Conservation (phyloP, 2,329 filamentous ascomycete genomes). For the Laburnicola sp. region DNA sequence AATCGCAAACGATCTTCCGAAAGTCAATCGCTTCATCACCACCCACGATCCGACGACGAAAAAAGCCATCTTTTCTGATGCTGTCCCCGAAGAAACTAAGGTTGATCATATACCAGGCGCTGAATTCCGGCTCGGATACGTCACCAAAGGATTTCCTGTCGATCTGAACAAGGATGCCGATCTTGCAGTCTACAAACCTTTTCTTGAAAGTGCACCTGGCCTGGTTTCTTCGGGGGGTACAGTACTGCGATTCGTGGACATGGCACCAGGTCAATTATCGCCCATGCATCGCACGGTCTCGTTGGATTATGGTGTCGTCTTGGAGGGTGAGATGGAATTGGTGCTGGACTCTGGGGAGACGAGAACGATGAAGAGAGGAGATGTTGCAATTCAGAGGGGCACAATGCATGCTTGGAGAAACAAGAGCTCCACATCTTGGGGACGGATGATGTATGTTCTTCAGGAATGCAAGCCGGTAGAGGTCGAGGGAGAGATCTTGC, state of each 20-base stretch:
- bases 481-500: conserved; percentile 27
- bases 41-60: conserved; percentile 39
- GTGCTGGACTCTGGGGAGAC: conserved; percentile 45
- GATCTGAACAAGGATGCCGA: conserved; percentile 52
- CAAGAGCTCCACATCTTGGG: conserved; percentile 30
- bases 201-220: conserved; percentile 52
- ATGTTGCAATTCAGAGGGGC: conserved; percentile 43
- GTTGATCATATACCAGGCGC: conserved; percentile 23
- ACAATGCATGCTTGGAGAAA: conserved; percentile 48
- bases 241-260: conserved; percentile 47
- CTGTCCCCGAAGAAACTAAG: conserved; percentile 28
- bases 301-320: conserved; percentile 45
- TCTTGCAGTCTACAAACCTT: conserved; percentile 50
- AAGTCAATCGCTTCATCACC: conserved; percentile 42
- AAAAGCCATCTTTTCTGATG: conserved; percentile 39
- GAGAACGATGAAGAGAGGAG: conserved; percentile 38
- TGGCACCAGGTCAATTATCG: conserved; percentile 30
- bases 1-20: conserved; percentile 22
- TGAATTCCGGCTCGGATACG: conserved; percentile 54
- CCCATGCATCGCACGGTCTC: conserved; percentile 47
- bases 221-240: conserved; percentile 53
- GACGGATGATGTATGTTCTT: conserved; percentile 38
- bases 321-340: conserved; percentile 44
- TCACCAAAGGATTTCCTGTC: conserved; percentile 53
- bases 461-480: conserved; percentile 33